phyloP scores from a whole-genome alignment of 2,329 filamentous ascomycete species.

The Colletotrichum eleusines region DNA sequence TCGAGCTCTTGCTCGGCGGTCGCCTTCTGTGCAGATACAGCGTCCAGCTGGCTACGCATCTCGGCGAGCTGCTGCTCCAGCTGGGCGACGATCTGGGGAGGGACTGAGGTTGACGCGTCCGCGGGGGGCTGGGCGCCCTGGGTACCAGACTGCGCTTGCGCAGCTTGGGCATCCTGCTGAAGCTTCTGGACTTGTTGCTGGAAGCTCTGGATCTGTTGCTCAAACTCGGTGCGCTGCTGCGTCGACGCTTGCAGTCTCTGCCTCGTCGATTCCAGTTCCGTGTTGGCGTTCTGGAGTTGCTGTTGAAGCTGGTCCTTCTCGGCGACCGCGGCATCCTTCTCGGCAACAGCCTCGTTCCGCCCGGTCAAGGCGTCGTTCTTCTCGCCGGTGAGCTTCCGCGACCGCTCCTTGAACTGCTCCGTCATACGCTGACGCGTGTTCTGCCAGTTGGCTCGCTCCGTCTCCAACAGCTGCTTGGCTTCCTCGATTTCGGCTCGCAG shows the following conservation, averaged over 20 bases:
- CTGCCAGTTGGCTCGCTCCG: slow-evolving; percentile 67
- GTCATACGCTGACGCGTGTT: slow-evolving; percentile 65
- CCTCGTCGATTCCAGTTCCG: slow-evolving; percentile 67
- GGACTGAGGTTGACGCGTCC: slow-evolving; percentile 55
- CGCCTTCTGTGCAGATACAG: slow-evolving; percentile 75
- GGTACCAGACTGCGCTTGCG: slow-evolving; percentile 54
- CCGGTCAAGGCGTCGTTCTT: slow-evolving; percentile 65
- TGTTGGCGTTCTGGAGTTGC: slow-evolving; percentile 60
- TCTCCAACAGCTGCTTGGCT: slow-evolving; percentile 64
- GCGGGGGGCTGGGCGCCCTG: slow-evolving; percentile 48
- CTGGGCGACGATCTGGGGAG: slow-evolving; percentile 60
- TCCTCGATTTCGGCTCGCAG: slow-evolving; percentile 67
- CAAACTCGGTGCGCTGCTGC: slow-evolving; percentile 52
- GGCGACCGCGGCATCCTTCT: slow-evolving; percentile 59
- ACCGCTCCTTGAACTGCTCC: slow-evolving; percentile 73
- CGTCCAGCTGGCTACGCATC: slow-evolving; percentile 72
- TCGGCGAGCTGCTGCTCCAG: slow-evolving; percentile 63
- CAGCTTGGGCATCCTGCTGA: slow-evolving; percentile 49
- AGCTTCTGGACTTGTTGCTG: slow-evolving; percentile 56
- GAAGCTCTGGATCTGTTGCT: slow-evolving; percentile 59
- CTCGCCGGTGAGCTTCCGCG: slow-evolving; percentile 65
- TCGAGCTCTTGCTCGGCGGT: slow-evolving; percentile 74
- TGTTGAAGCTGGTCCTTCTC: slow-evolving; percentile 69
- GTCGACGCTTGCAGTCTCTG: slow-evolving; percentile 49
- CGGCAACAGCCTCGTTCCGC: slow-evolving; percentile 64